phyloP scores from a whole-genome alignment of 2,329 filamentous ascomycete species.

The Colletotrichum melonis region DNA sequence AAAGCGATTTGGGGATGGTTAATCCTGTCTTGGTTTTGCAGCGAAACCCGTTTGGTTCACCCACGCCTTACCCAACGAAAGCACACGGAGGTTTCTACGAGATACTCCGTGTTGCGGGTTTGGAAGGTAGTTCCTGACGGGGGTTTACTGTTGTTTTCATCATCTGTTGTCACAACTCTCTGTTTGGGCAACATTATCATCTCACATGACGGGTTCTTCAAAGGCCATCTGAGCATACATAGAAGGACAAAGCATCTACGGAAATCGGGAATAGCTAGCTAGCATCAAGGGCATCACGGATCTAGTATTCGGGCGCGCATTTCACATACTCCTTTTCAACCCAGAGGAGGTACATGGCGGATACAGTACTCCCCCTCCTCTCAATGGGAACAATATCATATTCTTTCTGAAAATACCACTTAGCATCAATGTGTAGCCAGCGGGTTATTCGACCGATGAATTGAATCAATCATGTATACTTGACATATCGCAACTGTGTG shows the following conservation, averaged over 20 bases:
- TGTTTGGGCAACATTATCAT: neutral
- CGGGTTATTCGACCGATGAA: neutral
- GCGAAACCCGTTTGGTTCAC: slow-evolving; percentile 18
- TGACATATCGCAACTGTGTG: neutral
- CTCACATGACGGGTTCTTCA: neutral
- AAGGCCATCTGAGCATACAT: slow-evolving; percentile 17
- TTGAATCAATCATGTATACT: neutral
- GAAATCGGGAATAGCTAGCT: neutral
- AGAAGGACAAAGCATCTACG: slow-evolving; percentile 22
- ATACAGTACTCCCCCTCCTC: slow-evolving; percentile 36
- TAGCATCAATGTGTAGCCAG: slow-evolving; percentile 6
- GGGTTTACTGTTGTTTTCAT: neutral
- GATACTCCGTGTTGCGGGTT: slow-evolving; percentile 13
- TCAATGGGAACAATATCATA: neutral
- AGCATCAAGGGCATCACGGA: neutral
- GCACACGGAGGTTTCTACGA: slow-evolving; percentile 17
- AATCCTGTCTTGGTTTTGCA: neutral
- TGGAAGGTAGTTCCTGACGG: neutral
- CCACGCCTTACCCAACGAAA: slow-evolving; percentile 20
- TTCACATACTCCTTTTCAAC: neutral
- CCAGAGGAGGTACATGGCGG: slow-evolving; percentile 30
- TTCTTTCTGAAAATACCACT: neutral
- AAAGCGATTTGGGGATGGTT: slow-evolving; percentile 23
- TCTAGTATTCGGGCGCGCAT: slow-evolving; percentile 10
- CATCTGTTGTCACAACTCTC: neutral